Conservation (phyloP, 305 asterid species). For the Withania somnifera region DNA sequence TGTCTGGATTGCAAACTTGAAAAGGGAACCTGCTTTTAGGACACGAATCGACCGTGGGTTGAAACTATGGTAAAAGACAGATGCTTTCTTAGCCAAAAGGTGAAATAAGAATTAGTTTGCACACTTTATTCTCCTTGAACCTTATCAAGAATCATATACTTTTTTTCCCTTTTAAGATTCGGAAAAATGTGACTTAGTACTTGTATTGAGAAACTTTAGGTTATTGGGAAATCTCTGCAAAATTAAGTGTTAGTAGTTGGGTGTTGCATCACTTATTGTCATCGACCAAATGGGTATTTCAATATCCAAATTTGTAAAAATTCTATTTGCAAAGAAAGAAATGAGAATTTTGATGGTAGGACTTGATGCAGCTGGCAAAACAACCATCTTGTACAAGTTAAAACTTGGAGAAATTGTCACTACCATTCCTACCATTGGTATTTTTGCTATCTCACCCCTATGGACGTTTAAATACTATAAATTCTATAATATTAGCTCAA, state of each 20-base stretch:
- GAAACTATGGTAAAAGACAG: not conserved
- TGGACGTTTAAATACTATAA: not conserved
- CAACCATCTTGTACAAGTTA: conserved; percentile 42
- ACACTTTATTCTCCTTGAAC: conserved; percentile 12
- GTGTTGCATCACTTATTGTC: not conserved
- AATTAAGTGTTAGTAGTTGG: not conserved
- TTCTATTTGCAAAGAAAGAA: conserved; percentile 35
- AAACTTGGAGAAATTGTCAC: conserved; percentile 43
- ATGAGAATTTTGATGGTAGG: conserved; percentile 58
- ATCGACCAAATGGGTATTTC: conserved; percentile 30
- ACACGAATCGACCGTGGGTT: not conserved
- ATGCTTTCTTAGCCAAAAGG: not conserved
- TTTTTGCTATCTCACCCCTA: not conserved
- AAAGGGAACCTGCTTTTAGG: not conserved
- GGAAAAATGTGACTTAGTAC: not conserved
- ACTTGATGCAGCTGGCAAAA: conserved; percentile 48
- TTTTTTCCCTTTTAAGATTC: not conserved
- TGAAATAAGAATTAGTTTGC: not conserved
- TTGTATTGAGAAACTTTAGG: not conserved
- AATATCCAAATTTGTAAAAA: conserved; percentile 29
- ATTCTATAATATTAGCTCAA: not conserved
- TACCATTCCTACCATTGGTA: conserved; percentile 49
- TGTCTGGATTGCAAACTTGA: not conserved
- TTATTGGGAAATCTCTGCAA: not conserved
- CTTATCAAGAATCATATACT: conserved; percentile 16